These are phyloP conservation scores for Aspergillus ochraceoroseus DNA, from an alignment of 2,329 filamentous ascomycete species.

Conservation along the genomic window DNA sequence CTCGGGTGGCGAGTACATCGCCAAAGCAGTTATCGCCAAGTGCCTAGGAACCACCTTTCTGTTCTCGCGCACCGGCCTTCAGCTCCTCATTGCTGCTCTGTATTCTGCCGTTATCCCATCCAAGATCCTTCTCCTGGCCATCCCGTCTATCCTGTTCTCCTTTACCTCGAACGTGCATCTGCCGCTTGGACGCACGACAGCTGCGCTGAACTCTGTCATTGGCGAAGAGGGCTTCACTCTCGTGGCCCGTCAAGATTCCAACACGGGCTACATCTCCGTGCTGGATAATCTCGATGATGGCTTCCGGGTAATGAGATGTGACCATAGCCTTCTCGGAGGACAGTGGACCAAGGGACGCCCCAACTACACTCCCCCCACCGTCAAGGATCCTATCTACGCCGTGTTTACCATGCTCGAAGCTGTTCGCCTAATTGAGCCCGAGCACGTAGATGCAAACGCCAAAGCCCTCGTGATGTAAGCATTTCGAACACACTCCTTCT, in stretches of 20 bases:
- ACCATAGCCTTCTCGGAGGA: slow-evolving; percentile 88
- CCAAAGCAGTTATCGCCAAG: slow-evolving; percentile 40
- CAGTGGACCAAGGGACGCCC: slow-evolving; percentile 65
- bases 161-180: slow-evolving; percentile 69
- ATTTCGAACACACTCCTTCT: too few relatives aligned
- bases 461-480: slow-evolving; percentile 79
- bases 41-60: slow-evolving; percentile 59
- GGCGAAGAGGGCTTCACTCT: slow-evolving; percentile 64
- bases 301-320: slow-evolving; percentile 81
- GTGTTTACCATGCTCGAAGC: slow-evolving; percentile 97
- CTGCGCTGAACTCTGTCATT: slow-evolving; percentile 62
- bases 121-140: slow-evolving; percentile 58
- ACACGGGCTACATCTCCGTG: slow-evolving; percentile 89
- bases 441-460: slow-evolving; percentile 58
- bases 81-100: slow-evolving; percentile 60
- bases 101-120: slow-evolving; percentile 67
- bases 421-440: slow-evolving; percentile 68
- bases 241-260: slow-evolving; percentile 74
- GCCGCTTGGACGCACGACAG: slow-evolving; percentile 56
- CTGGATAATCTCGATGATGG: slow-evolving; percentile 66
- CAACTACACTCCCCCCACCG: slow-evolving; percentile 48
- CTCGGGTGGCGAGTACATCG: slow-evolving; percentile 45
- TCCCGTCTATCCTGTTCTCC: slow-evolving; percentile 64
- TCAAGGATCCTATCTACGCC: slow-evolving; percentile 84
- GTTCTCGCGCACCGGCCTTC: slow-evolving; percentile 66